Percentiles rank a stretch among this genome's conserved stretches.
Evolutionary conservation across 305 asterid genomes (phyloP).

Genomic region (Stenogyne calaminthoides): DNA sequence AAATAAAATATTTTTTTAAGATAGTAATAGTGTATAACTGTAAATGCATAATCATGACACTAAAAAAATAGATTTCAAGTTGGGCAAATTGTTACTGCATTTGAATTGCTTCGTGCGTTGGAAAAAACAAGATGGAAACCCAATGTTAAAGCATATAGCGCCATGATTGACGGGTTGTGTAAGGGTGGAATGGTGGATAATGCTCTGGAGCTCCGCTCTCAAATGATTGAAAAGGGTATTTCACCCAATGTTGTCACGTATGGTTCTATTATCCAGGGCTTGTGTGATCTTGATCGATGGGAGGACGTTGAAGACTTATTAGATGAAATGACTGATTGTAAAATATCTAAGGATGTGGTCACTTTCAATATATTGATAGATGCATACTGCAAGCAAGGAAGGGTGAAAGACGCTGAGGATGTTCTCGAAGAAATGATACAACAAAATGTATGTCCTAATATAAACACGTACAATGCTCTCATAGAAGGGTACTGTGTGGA

Average conservation of each 20-base stretch:
- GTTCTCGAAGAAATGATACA: background rate
- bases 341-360: background rate
- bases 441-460: background rate
- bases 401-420: background rate
- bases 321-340: too few relatives aligned
- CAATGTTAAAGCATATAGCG: background rate
- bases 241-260: too few relatives aligned
- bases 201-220: background rate
- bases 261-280: too few relatives aligned
- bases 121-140: too few relatives aligned
- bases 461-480: background rate
- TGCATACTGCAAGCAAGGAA: background rate
- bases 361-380: background rate
- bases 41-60: too few relatives aligned
- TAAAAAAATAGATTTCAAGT: too few relatives aligned
- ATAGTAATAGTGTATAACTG: too few relatives aligned
- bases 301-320: too few relatives aligned
- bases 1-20: too few relatives aligned
- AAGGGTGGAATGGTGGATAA: background rate
- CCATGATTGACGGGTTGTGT: background rate
- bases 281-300: too few relatives aligned
- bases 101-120: too few relatives aligned
- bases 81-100: too few relatives aligned
- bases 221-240: background rate
- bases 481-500: background rate